Evolutionary conservation across 345 rosid species (phyloP), one percentile per base, ranked within the genome.

Genomic region (Gossypium thurberi): DNA sequence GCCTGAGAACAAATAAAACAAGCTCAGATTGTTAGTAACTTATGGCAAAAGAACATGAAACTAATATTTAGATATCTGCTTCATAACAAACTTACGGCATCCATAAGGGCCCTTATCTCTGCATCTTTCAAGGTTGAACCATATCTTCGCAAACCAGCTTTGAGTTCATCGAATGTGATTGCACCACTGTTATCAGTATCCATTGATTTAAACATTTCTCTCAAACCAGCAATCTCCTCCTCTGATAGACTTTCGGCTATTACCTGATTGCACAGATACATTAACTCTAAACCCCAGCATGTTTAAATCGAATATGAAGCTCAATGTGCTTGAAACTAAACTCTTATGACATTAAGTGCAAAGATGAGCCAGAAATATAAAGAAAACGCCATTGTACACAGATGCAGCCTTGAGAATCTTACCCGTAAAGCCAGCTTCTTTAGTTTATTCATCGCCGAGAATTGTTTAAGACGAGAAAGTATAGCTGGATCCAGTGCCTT

Each of bases 381-480:
- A 33, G 37, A 33, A n/a, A 55, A 55, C 14, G 20, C 60, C 13
- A 56, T 56, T 20, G 60, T 20, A 11, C 42, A 71, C 48, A 58
- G 23, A 46, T 6, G 25, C 37, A 17, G 75, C 10, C 25, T 26
- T 1, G 10, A 28, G 47, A 51, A 28, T 15, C 88, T 78, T 84
- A 91, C 98, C 84, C 97, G 80, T 79, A 94, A 79, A 83, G 98
- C 98, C 98, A 94, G 92, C 86, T 94, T 93, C 88, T 94, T 94
- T 73, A 94, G 80, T 85, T 92, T 94, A 83, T 94, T 94, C 98
- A 94, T 94, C 10, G 98, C 98, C 73, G 98, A 94, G 87, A 94
- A 94, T 79, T 88, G 92, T 81, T 92, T 94, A 78, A 94, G 92
- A 73, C 98, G 97, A 74, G 98, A 92, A 78, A 94, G 97, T 68